A percentile compares a stretch with the other conserved stretches of the same genome.
Conservation (phyloP, 371 early-diverging fungal species). For the Smittium culicis region DNA sequence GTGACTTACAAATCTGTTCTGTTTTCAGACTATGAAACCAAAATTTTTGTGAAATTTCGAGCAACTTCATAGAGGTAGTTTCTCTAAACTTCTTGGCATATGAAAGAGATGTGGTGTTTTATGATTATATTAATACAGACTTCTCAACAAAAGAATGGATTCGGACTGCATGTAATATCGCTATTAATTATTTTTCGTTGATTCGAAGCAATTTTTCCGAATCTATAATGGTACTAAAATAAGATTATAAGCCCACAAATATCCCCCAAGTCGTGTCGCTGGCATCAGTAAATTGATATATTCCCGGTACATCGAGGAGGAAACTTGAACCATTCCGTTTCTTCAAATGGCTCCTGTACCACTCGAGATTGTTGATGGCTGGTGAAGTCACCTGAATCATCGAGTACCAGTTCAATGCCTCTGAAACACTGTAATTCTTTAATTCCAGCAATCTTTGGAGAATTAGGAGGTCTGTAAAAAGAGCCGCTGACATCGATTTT, state of each 20-base stretch:
- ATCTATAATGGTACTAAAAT: background rate
- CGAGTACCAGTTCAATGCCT: background rate
- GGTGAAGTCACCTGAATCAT: background rate
- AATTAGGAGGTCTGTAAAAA: background rate
- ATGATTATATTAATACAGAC: background rate
- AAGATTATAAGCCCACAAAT: background rate
- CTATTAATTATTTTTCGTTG: background rate
- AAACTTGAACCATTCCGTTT: background rate
- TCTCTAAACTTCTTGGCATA: background rate
- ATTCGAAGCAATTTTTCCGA: background rate
- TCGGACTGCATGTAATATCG: background rate
- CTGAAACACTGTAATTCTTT: background rate
- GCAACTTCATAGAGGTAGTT: background rate
- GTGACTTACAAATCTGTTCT: background rate
- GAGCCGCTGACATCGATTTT: background rate
- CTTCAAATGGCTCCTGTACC: background rate
- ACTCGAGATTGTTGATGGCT: background rate
- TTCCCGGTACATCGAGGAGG: background rate
- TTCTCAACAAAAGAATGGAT: background rate
- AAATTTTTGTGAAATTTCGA: background rate
- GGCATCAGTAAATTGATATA: background rate
- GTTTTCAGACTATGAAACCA: background rate
- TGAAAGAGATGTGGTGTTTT: background rate
- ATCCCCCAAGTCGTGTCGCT: background rate
- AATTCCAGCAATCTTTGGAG: background rate